Conservation (phyloP, 257 asterid species). For the Anisodus acutangulus region DNA sequence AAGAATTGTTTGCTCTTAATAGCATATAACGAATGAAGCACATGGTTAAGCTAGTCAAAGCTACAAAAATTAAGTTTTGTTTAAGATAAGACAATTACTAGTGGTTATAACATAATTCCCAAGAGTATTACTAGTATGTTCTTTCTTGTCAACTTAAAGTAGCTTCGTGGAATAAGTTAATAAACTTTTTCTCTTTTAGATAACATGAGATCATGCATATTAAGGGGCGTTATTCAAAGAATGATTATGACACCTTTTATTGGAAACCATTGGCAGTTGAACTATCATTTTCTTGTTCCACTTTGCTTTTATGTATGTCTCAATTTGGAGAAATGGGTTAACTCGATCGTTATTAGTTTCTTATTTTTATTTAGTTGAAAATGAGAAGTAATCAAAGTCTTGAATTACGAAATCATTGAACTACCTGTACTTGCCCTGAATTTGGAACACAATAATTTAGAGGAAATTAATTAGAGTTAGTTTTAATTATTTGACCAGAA, state of each 20-base stretch:
- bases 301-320: constrained; percentile 49
- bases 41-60: neutral
- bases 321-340: constrained; percentile 39
- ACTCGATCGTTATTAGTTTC: neutral
- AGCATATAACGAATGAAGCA: neutral
- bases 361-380: constrained; percentile 49
- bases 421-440: constrained; percentile 53
- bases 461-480: constrained; percentile 44
- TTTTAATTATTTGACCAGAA: constrained; percentile 48
- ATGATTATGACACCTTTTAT: constrained; percentile 26
- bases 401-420: constrained; percentile 52
- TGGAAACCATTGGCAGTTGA: constrained; percentile 50
- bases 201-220: constrained; percentile 28
- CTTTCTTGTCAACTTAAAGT: no score
- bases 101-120: constrained; percentile 26
- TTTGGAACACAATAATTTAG: constrained; percentile 34
- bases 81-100: neutral
- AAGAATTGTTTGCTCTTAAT: neutral
- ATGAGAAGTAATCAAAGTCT: constrained; percentile 55
- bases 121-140: neutral
- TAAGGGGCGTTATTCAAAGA: constrained; percentile 12
- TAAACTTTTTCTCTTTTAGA: neutral
- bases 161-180: constrained; percentile 18
- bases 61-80: neutral
- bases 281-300: constrained; percentile 52